These are phyloP conservation scores for Fusarium sp. DNA, from an alignment of 2,329 filamentous ascomycete genomes.

Conservation along the genomic window DNA sequence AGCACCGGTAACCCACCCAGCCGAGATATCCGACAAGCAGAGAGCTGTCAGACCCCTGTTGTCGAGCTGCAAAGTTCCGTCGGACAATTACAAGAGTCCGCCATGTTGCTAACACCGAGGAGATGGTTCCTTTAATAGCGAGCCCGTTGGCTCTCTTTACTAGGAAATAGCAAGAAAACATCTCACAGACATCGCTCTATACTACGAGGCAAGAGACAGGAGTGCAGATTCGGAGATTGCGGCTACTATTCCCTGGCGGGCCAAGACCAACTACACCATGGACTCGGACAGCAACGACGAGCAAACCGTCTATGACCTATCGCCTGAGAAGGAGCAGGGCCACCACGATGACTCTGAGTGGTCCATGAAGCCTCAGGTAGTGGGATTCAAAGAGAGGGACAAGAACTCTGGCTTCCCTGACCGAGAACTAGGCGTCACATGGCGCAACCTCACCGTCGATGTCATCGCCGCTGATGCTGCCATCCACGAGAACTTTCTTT, in stretches of 20 bases:
- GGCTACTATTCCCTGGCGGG: slow-evolving; percentile 17
- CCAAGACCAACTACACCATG: slow-evolving; percentile 36
- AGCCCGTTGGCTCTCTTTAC: too few species aligned
- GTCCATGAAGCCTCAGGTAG: slow-evolving; percentile 59
- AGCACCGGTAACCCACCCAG: too few species aligned
- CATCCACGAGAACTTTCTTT: slow-evolving; percentile 70
- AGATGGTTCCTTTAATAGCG: too few species aligned
- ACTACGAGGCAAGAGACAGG: neutral
- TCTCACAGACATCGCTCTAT: too few species aligned
- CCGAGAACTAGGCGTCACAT: slow-evolving; percentile 69
- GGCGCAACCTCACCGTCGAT: slow-evolving; percentile 70
- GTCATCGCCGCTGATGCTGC: slow-evolving; percentile 69
- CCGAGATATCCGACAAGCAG: too few species aligned
- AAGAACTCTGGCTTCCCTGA: slow-evolving; percentile 56
- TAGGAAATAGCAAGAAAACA: too few species aligned
- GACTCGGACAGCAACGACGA: slow-evolving; percentile 42
- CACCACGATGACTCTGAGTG: slow-evolving; percentile 49
- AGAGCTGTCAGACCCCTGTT: too few species aligned
- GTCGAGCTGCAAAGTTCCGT: too few species aligned
- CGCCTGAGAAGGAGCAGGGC: slow-evolving; percentile 10
- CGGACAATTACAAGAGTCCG: too few species aligned
- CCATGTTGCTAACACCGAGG: too few species aligned
- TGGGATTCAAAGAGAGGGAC: slow-evolving; percentile 54
- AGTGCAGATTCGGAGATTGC: neutral
- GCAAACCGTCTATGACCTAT: slow-evolving; percentile 38